These are phyloP conservation scores for Phytopythium ostracodes DNA, from an alignment of 352 stramenopile genomes.

Conservation along the genomic window DNA sequence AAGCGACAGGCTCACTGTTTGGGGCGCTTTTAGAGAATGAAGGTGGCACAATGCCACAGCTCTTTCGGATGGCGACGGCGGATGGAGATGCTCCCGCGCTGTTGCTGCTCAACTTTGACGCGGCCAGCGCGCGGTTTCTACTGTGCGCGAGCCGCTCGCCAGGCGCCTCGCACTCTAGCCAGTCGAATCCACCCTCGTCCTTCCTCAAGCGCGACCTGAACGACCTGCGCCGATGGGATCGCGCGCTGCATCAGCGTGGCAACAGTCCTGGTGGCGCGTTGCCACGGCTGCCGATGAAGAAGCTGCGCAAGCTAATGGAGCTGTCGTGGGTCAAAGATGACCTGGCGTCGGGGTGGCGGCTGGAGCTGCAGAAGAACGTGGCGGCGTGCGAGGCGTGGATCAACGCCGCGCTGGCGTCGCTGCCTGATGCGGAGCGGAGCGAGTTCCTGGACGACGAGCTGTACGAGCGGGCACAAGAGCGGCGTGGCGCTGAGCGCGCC, in stretches of 20 bases:
- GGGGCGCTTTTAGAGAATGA: too few species aligned
- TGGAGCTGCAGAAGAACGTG: conserved; percentile 66
- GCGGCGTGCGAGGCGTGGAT: conserved; percentile 51
- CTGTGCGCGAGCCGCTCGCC: conserved; percentile 5
- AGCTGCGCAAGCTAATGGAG: conserved; percentile 52
- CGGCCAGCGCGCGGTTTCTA: conserved; percentile 26
- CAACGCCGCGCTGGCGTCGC: conserved; percentile 27
- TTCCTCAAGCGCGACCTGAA: conserved; percentile 31
- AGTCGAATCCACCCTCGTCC: too few species aligned
- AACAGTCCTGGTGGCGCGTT: not conserved
- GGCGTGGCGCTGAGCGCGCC: conserved; percentile 15
- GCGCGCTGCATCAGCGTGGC: conserved; percentile 15
- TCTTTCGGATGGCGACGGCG: not conserved
- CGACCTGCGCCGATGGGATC: conserved; percentile 43
- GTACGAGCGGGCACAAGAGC: conserved; percentile 30
- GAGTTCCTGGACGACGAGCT: conserved; percentile 50
- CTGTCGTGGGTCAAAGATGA: conserved; percentile 47
- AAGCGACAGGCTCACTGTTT: too few species aligned
- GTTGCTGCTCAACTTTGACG: conserved; percentile 33
- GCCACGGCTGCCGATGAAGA: conserved; percentile 46
- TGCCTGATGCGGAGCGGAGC: conserved; percentile 18
- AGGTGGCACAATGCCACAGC: too few species aligned
- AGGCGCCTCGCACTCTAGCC: too few species aligned
- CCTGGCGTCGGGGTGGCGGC: conserved; percentile 33
- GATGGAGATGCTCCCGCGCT: conserved; percentile 6